Conservation (phyloP, 345 rosid species). For the Alliaria petiolata region DNA sequence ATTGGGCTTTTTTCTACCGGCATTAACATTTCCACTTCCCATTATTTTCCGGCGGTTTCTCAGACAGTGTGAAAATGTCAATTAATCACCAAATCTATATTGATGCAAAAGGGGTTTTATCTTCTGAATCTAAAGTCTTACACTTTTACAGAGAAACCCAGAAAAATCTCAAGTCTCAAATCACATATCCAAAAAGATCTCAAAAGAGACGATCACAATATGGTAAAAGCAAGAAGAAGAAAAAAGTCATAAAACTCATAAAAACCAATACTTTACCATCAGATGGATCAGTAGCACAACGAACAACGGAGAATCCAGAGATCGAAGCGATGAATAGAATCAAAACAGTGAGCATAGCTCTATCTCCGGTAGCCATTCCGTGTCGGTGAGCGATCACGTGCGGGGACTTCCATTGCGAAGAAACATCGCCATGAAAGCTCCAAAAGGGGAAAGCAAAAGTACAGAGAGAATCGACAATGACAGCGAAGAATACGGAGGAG, state of each 20-base stretch:
- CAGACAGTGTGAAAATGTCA: slow-evolving; percentile 19
- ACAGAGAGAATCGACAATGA: slow-evolving; percentile 18
- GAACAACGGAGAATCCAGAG: slow-evolving; percentile 31
- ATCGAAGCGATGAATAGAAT: slow-evolving; percentile 24
- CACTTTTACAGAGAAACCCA: slow-evolving; percentile 1
- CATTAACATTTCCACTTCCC: slow-evolving; percentile 2
- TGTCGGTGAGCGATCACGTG: slow-evolving; percentile 30
- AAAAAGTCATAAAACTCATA: not conserved
- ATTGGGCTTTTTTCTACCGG: not conserved
- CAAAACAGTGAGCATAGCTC: slow-evolving; percentile 14
- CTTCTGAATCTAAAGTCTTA: slow-evolving; percentile 21
- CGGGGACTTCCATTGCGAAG: slow-evolving; percentile 20
- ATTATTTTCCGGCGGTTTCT: slow-evolving; percentile 24
- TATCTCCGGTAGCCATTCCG: slow-evolving; percentile 29
- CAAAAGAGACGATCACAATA: slow-evolving; percentile 9
- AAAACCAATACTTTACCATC: slow-evolving; percentile 39
- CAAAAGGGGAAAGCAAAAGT: not conserved
- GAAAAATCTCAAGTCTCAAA: slow-evolving; percentile 2
- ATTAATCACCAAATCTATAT: slow-evolving; percentile 12
- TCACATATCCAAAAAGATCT: slow-evolving; percentile 7
- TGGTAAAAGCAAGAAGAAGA: not conserved
- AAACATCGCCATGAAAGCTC: slow-evolving; percentile 2
- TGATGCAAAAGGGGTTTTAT: slow-evolving; percentile 7
- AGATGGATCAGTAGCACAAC: slow-evolving; percentile 43
- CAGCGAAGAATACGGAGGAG: slow-evolving; percentile 21